phyloP scores from a whole-genome alignment of 1,284 basidiomycete genomes.

The Ustilago loliicola region DNA sequence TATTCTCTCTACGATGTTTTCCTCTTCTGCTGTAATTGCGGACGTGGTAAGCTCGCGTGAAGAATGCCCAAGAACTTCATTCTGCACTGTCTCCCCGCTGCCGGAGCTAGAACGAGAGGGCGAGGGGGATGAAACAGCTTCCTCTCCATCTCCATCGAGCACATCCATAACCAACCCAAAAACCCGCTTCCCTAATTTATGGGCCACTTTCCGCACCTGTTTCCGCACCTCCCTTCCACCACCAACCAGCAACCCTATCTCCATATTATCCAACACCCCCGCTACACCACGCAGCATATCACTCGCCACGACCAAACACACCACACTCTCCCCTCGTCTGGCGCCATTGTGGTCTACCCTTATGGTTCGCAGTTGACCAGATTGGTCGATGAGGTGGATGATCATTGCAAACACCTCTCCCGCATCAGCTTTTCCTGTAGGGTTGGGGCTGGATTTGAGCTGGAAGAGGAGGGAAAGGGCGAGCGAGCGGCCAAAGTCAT shows the following conservation, averaged over 20 bases:
- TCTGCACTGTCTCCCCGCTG: not conserved
- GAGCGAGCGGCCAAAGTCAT: slow-evolving; percentile 24
- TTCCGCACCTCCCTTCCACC: slow-evolving; percentile 25
- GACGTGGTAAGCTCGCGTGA: slow-evolving; percentile 1
- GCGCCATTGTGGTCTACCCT: not conserved
- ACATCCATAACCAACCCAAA: slow-evolving; percentile 40
- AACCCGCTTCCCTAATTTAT: slow-evolving; percentile 47
- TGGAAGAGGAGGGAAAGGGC: slow-evolving; percentile 17
- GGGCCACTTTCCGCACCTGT: slow-evolving; percentile 46
- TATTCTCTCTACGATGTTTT: slow-evolving; percentile 26
- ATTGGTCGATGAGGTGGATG: slow-evolving; percentile 16
- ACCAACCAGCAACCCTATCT: slow-evolving; percentile 17
- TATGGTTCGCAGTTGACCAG: slow-evolving; percentile 19
- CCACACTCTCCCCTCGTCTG: slow-evolving; percentile 18
- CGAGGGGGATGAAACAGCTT: slow-evolving; percentile 18
- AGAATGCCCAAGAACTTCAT: not conserved
- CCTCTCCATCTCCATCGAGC: slow-evolving; percentile 55
- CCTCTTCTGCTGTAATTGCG: not conserved
- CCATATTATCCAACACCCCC: slow-evolving; percentile 37
- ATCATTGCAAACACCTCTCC: slow-evolving; percentile 17
- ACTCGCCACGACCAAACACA: slow-evolving; percentile 41
- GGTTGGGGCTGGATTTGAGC: not conserved
- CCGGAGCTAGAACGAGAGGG: not conserved
- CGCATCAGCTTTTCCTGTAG: slow-evolving; percentile 1
- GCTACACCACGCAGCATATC: slow-evolving; percentile 51